Conservation (phyloP, 768 basidiomycete species). For the Russula virescens region DNA sequence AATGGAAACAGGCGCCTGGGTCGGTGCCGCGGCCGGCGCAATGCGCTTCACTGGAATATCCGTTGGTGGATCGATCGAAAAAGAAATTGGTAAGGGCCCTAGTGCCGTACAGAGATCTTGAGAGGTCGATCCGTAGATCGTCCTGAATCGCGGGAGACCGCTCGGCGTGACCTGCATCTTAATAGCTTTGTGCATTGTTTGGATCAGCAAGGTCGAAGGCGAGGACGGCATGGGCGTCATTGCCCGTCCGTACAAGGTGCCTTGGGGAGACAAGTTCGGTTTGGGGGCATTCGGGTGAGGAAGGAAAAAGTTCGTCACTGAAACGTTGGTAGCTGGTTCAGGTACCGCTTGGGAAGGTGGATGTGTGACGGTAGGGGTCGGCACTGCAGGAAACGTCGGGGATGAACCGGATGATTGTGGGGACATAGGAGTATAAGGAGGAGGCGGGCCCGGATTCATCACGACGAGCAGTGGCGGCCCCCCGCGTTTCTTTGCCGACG, state of each 20-base stretch:
- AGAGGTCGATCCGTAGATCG: conserved; percentile 56
- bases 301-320: conserved; percentile 41
- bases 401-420: not conserved
- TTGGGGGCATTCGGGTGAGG: conserved; percentile 55
- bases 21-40: not conserved
- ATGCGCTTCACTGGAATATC: conserved; percentile 30
- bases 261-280: conserved; percentile 36
- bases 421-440: conserved; percentile 28
- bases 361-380: not conserved
- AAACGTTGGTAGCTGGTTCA: conserved; percentile 19
- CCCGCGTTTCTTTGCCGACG: conserved; percentile 29
- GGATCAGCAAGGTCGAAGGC: conserved; percentile 27
- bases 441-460: conserved; percentile 30
- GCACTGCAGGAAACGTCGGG: conserved; percentile 3
- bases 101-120: conserved; percentile 43
- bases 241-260: conserved; percentile 55
- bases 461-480: conserved; percentile 26
- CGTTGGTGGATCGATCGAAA: conserved; percentile 47
- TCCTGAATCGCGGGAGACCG: conserved; percentile 37
- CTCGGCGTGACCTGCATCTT: conserved; percentile 24
- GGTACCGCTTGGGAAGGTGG: conserved; percentile 25
- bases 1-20: conserved; percentile 16
- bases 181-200: conserved; percentile 26
- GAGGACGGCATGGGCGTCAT: conserved; percentile 23
- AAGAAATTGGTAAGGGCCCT: conserved; percentile 58